Evolutionary conservation across 225 moss, liverwort and hornwort species (phyloP), one percentile per base, ranked within the genome.

Genomic region (Asterella californica): DNA sequence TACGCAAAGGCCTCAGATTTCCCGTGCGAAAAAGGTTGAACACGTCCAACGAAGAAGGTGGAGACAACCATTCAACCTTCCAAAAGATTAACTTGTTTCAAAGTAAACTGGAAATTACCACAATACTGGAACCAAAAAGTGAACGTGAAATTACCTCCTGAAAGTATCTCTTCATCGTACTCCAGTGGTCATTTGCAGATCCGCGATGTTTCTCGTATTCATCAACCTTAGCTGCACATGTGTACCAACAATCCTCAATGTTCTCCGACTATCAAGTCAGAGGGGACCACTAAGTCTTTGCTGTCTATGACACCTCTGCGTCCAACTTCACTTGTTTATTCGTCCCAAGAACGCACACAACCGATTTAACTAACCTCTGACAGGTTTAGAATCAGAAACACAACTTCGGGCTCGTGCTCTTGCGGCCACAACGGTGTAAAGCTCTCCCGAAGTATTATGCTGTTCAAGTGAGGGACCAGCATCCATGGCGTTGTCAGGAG

Each of bases 121-220:
- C 57, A 57, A 57, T 5, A 57, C 21, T 19, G 2, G 24, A 4
- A 57, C 24, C 67, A 12, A 10, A 19, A 25, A 15, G 32, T 15
- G 29, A 67, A 67, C 67, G 15, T 5, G 15, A 29, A 15, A 15
- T 42, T 79, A 91, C 93, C 89, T 92, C 91, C 78, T 84, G 87
- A 77, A 92, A 91, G 71, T 87, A 96, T 60, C 82, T 87, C 64
- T 89, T 84, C 96, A 91, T 92, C 38, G 80, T 60, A 60, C 77
- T 75, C 93, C 91, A 90, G 74, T 89, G 88, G 19, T 76, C 86
- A 61, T 79, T 87, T 32, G 96, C 92, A 76, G 25, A 75, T 0
- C 5, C 60, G 27, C 96, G 92, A 50, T 89, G 82, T 27, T 85
- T 81, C 60, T 79, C 77, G 78, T 96, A 96, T 14, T 91, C 92